Base-by-base conservation (phyloP, 2,329 filamentous ascomycete genomes). In the Dothideomycetidae sp. region DNA sequence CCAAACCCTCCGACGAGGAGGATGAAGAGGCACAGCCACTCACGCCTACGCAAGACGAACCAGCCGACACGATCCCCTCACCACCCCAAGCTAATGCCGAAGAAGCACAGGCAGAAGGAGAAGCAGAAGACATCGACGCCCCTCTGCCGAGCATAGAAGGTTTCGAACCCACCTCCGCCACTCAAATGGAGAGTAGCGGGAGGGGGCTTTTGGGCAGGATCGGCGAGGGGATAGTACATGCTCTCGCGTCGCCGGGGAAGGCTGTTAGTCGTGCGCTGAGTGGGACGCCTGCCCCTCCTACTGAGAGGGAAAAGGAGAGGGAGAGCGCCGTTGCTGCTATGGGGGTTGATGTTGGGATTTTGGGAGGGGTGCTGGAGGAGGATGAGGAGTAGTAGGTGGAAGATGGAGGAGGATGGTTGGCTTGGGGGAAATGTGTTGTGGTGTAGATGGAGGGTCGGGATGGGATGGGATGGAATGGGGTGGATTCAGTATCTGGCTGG, bases 151-250 rank as follows among this genome's bases (percentile, higher is more conserved):
- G 29, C 12, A 29, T 17, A 9, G 23, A 36, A 10, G 18, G 18
- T 4, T 21, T 26, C 32, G 11, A n/a, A 11, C 13, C 32, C 15
- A 9, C 15, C n/a, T 3, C 19, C 19, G 19, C 3, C 33, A 10
- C 14, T 5, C 17, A 11, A 12, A 7, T 7, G 35, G 26, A 19
- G 26, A 21, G 12, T 15, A 18, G 10, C 15, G 31, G 30, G 36
- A 38, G 17, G 29, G 31, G 36, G 5, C 33, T 38, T 7, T 15
- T 38, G 15, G 36, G 36, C 12, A 32, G 36, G 17, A 21, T 38
- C 15, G 29, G 29, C 9, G 36, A 32, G 29, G 36, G 36, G 12
- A 23, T 38, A 16, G 26, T 31, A n/a, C 30, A 32, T 31, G 36
- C 33, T 23, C 28, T 38, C 12, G 16, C 36, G 13, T 23, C 17